Base-by-base conservation (phyloP, 192 early-diverging fungal species). In the Spinellus fusiger region DNA sequence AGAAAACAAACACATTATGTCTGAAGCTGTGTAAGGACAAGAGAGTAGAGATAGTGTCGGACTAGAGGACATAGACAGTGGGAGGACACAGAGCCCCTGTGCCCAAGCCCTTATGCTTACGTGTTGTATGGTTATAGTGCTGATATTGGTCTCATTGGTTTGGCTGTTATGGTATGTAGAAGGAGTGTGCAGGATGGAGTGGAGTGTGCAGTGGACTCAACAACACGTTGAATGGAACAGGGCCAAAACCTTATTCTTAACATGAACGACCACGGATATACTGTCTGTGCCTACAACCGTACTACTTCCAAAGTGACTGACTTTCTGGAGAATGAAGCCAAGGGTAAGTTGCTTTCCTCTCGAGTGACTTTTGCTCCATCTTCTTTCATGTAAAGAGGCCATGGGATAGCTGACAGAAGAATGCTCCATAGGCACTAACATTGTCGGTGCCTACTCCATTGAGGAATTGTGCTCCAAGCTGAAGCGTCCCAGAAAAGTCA, bases 161-260 rank as follows among this genome's bases (percentile, higher is more conserved):
- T 98, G 71, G 96, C 96, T 76, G 96, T 98, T 70, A 98, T 98
- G 96, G 93, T 94, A 84, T 34, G 81, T 77, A n/a, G 5, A 1
- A n/a, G n/a, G n/a, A n/a, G n/a, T n/a, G n/a, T n/a, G n/a, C n/a
- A n/a, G n/a, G n/a, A n/a, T n/a, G n/a, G n/a, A n/a, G n/a, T n/a
- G n/a, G n/a, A n/a, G n/a, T n/a, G n/a, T n/a, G n/a, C n/a, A n/a
- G n/a, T n/a, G n/a, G n/a, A n/a, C n/a, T n/a, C n/a, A 29, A 4
- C 13, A 8, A 27, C 5, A 2, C 9, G 5, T n/a, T n/a, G n/a
- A n/a, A n/a, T n/a, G n/a, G n/a, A n/a, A 48, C 67, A 96, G 93
- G 96, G 96, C 66, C 96, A 98, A 76, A 98, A 98, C 86, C 71
- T 98, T 74, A 93, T 98, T 69, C 78, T 98, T 52, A 98, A 98